phyloP scores from a whole-genome alignment of 2,329 filamentous ascomycete species.

The Colletotrichum cereale region DNA sequence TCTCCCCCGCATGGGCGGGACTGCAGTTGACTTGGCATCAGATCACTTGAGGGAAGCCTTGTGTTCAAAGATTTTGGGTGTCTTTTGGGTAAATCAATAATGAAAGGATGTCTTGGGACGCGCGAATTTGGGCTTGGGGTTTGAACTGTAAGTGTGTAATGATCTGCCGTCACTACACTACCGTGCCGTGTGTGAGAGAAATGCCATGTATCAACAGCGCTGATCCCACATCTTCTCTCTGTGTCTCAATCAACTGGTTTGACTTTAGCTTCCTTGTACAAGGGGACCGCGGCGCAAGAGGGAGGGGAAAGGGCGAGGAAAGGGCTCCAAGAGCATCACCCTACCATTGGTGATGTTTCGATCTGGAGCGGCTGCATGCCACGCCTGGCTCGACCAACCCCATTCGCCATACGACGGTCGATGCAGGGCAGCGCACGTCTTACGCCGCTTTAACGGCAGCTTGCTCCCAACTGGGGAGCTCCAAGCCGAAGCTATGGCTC shows the following conservation, averaged over 20 bases:
- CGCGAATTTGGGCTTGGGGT: not conserved
- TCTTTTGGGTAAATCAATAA: not conserved
- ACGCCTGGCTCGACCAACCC: slow-evolving; percentile 11
- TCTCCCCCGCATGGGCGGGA: not conserved
- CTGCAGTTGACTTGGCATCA: not conserved
- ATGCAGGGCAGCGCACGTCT: slow-evolving; percentile 15
- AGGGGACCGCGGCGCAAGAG: slow-evolving; percentile 1
- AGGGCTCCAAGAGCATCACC: slow-evolving; percentile 4
- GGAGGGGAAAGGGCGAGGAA: slow-evolving; percentile 4
- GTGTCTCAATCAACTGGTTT: slow-evolving; percentile 2
- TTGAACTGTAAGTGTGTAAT: not conserved
- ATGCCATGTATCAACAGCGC: not conserved
- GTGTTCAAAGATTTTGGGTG: slow-evolving; percentile 8
- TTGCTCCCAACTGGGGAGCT: slow-evolving; percentile 5
- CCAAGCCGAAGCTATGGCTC: slow-evolving; percentile 20
- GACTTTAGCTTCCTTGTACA: slow-evolving; percentile 18
- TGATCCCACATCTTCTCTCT: not conserved
- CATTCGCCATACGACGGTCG: slow-evolving; percentile 27
- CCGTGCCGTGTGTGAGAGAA: not conserved
- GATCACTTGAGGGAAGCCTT: not conserved
- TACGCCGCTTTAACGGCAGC: slow-evolving; percentile 32
- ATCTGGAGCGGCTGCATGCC: slow-evolving; percentile 19
- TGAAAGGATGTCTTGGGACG: slow-evolving; percentile 11
- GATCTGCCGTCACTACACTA: slow-evolving; percentile 14
- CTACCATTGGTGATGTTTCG: slow-evolving; percentile 16